A percentile compares a stretch with the other conserved stretches of the same genome.
Evolutionary conservation across 805 yeast species (phyloP).

Genomic region (Kodamaea restingae): DNA sequence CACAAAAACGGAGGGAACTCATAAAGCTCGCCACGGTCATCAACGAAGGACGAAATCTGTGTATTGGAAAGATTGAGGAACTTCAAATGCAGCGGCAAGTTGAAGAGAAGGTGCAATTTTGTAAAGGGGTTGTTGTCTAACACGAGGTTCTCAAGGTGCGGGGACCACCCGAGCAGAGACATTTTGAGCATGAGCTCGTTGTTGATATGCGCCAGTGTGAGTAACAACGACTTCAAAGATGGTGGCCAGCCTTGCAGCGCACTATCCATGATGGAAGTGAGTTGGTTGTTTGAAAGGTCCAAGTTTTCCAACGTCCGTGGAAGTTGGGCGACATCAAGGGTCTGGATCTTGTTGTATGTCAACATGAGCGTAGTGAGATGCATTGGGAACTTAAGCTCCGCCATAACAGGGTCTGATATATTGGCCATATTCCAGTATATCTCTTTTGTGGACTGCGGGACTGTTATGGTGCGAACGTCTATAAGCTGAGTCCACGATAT

Average conservation of each 20-base stretch:
- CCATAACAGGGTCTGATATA: constrained; percentile 12
- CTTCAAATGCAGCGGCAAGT: constrained; percentile 19
- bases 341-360: constrained; percentile 24
- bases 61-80: constrained; percentile 26
- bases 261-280: constrained; percentile 11
- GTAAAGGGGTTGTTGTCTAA: constrained; percentile 23
- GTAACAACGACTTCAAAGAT: constrained; percentile 20
- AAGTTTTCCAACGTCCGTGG: constrained; percentile 28
- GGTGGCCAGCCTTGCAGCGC: constrained; percentile 22
- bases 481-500: constrained; percentile 32
- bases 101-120: constrained; percentile 14
- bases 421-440: constrained; percentile 32
- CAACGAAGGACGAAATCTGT: constrained; percentile 14
- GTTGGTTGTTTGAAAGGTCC: constrained; percentile 26
- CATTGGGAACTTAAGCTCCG: constrained; percentile 16
- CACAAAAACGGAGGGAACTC: constrained; percentile 27
- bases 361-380: constrained; percentile 30
- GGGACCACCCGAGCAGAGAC: constrained; percentile 22
- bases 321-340: constrained; percentile 21
- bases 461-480: constrained; percentile 19
- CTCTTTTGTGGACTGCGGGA: constrained; percentile 22
- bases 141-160: constrained; percentile 16
- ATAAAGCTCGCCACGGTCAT: constrained; percentile 13
- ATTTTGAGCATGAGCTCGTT: constrained; percentile 17
- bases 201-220: constrained; percentile 20